A percentile compares a stretch with the other conserved stretches of the same genome.
Conservation (phyloP, 768 basidiomycete genomes). For the Calocybe gangraenosa region DNA sequence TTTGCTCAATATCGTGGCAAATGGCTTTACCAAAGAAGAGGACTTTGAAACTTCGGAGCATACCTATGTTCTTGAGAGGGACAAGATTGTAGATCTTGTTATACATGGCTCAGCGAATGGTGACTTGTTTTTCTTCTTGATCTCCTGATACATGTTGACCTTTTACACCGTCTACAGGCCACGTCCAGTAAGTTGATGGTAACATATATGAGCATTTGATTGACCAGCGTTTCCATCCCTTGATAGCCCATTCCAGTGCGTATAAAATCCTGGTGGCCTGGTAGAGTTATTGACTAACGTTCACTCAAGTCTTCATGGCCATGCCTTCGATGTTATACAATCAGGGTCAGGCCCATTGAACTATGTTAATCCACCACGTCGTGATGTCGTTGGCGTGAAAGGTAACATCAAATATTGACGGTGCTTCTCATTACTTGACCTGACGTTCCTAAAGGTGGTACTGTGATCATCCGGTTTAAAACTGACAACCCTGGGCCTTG, state of each 20-base stretch:
- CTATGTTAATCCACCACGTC: slow-evolving; percentile 22
- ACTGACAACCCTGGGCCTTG: slow-evolving; percentile 35
- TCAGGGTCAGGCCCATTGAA: slow-evolving; percentile 15
- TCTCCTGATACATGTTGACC: background rate
- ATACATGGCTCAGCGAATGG: slow-evolving; percentile 22
- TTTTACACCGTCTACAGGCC: background rate
- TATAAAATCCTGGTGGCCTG: background rate
- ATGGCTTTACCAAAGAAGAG: slow-evolving; percentile 12
- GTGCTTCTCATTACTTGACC: background rate
- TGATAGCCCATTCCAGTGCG: background rate
- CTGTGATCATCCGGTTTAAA: slow-evolving; percentile 34
- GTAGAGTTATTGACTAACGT: slow-evolving; percentile 28
- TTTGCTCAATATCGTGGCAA: slow-evolving; percentile 19
- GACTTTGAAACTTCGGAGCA: slow-evolving; percentile 18
- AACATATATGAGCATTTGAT: background rate
- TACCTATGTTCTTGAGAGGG: slow-evolving; percentile 15
- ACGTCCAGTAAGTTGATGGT: background rate
- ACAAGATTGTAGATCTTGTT: slow-evolving; percentile 19
- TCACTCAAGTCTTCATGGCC: slow-evolving; percentile 28
- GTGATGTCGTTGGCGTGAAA: slow-evolving; percentile 20
- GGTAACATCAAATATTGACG: slow-evolving; percentile 1
- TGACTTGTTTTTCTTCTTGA: slow-evolving; percentile 1
- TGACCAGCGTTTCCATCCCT: background rate
- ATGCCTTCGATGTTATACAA: slow-evolving; percentile 23
- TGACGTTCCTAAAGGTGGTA: slow-evolving; percentile 13